Conservation (phyloP, 1,284 basidiomycete genomes). For the Malassezia globosa region DNA sequence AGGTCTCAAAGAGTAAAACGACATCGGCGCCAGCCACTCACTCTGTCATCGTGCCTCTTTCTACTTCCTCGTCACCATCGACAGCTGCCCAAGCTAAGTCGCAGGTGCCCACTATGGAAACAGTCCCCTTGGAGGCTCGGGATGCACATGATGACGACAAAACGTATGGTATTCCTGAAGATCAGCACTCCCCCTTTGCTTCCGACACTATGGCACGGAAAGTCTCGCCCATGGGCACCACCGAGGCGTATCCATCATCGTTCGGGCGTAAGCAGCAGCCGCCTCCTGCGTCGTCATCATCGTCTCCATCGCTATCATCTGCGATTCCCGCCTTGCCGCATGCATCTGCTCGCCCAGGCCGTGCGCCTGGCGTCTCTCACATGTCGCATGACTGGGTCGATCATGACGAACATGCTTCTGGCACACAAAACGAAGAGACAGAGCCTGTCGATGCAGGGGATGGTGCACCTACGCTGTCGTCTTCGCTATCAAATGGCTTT, state of each 20-base stretch:
- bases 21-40: too few relatives aligned
- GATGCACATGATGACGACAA: conserved; percentile 1
- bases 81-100: background rate
- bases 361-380: background rate
- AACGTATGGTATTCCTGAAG: background rate
- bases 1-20: too few relatives aligned
- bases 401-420: too few relatives aligned
- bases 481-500: too few relatives aligned
- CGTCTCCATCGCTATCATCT: background rate
- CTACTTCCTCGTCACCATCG: background rate
- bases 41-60: background rate
- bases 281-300: background rate
- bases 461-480: too few relatives aligned
- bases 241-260: conserved; percentile 27
- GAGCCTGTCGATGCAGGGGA: too few relatives aligned
- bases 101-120: too few relatives aligned
- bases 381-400: conserved; percentile 14
- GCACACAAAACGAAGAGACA: too few relatives aligned
- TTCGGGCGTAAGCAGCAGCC: conserved; percentile 34
- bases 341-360: conserved; percentile 6
- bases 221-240: conserved; percentile 12
- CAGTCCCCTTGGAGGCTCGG: background rate
- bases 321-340: background rate
- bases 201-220: conserved; percentile 6
- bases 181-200: background rate